Evolutionary conservation across 176 grass and related monocot species (phyloP), one percentile per base, ranked within the genome.

Genomic region (Triticum dicoccoides): DNA sequence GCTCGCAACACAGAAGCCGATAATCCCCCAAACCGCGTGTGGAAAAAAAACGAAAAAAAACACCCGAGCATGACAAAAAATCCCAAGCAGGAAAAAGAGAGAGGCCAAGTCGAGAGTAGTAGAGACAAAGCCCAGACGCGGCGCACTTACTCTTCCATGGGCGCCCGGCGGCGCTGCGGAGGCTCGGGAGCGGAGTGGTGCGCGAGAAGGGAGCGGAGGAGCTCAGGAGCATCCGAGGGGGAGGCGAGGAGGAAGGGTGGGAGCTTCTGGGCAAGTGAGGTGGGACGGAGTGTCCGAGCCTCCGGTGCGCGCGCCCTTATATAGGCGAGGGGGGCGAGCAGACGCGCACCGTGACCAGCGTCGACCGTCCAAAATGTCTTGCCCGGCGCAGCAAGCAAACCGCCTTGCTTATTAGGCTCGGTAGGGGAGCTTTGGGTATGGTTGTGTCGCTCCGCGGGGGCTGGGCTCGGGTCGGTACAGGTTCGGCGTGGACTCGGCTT

Each of bases 71-170:
- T 2, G 47, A 52, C 14, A 35, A 23, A 23, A 18, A 51, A 8
- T 3, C 27, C 15, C 5, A 3, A 81, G 29, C 18, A 47, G 2
- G 7, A 23, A 34, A 20, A 6, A 37, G 5, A 25, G 7, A 9
- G 12, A 41, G 32, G 20, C 27, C 8, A 7, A 5, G 5, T 6
- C 4, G 5, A 12, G 20, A 17, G 10, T 42, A 12, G 32, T 34
- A 9, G 25, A 38, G 52, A n/a, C 4, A 4, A 4, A 18, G 24
- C 11, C 38, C 23, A 74, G 11, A 29, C 33, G 13, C 34, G n/a
- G 17, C 67, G 3, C 18, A 59, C 56, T 87, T 76, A 91, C 89
- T 12, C 45, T 6, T 24, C 89, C 89, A 91, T 91, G 76, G 76
- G 70, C 37, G 11, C 8, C 12, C n/a, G 52, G 41, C 76, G 0